Evolutionary conservation across 1,139 yeast species (phyloP).

Genomic region (Blastobotrys indianensis): DNA sequence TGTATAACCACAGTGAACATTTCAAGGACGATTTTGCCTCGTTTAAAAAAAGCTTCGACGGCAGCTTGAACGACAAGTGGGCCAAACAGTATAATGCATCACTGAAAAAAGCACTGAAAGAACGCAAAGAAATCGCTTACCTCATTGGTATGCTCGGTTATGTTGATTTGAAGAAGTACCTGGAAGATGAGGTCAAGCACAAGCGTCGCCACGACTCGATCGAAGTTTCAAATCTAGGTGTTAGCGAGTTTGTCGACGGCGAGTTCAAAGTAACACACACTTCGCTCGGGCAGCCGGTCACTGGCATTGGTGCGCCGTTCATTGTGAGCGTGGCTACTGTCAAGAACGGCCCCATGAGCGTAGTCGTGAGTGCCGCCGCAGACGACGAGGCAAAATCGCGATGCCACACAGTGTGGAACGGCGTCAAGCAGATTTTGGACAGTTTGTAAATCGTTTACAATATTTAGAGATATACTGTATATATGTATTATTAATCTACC

Average conservation of each 20-base stretch:
- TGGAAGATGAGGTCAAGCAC: conserved; percentile 4
- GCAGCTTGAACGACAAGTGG: conserved; percentile 9
- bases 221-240: conserved; percentile 16
- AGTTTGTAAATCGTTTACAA: no score
- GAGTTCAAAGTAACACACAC: conserved; percentile 5
- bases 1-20: conserved; percentile 9
- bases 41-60: no score
- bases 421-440: background rate
- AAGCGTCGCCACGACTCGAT: background rate
- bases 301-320: conserved; percentile 11
- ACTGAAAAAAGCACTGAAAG: conserved; percentile 9
- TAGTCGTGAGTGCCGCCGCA: conserved; percentile 9
- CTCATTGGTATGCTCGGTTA: conserved; percentile 17
- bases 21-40: background rate
- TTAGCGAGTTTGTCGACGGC: background rate
- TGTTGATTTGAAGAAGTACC: conserved; percentile 14
- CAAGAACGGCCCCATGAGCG: conserved; percentile 8
- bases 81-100: conserved; percentile 11
- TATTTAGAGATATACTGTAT: no score
- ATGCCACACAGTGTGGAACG: background rate
- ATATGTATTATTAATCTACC: no score
- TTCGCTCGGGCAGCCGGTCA: conserved; percentile 12
- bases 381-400: conserved; percentile 11
- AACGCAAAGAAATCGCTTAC: conserved; percentile 12
- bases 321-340: conserved; percentile 11